These are phyloP conservation scores for Tribonema minus DNA, from an alignment of 108 stramenopile genomes.

Conservation along the genomic window DNA sequence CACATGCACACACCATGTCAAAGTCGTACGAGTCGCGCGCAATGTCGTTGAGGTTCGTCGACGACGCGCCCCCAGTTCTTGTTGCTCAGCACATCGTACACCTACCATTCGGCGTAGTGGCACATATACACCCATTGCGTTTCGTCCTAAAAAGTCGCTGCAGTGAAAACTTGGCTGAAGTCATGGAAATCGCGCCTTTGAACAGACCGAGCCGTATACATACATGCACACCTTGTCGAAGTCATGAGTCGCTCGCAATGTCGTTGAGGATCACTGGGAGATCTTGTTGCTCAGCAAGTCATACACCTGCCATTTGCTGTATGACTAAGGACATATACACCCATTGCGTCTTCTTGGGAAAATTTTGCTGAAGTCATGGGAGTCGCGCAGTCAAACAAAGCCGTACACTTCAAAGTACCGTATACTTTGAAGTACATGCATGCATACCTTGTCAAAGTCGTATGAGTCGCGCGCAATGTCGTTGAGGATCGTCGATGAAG, in stretches of 20 bases:
- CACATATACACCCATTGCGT: no score
- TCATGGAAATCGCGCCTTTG: no score
- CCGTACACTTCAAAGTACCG: no score
- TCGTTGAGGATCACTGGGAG: slow-evolving; percentile 87
- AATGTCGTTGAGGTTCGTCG: slow-evolving; percentile 89
- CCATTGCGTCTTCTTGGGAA: no score
- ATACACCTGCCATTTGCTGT: slow-evolving; percentile 86
- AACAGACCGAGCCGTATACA: no score
- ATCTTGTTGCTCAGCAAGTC: slow-evolving; percentile 95
- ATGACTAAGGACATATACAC: no score
- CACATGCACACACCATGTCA: not conserved
- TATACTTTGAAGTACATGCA: no score
- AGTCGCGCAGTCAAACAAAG: no score
- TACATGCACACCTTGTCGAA: slow-evolving; percentile 38
- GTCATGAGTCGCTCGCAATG: slow-evolving; percentile 87
- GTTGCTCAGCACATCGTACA: slow-evolving; percentile 92
- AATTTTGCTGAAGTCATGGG: no score
- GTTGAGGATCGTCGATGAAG: slow-evolving; percentile 87
- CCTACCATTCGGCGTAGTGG: slow-evolving; percentile 86
- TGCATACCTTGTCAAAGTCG: slow-evolving; percentile 57
- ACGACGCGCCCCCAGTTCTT: slow-evolving; percentile 97
- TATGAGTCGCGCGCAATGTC: slow-evolving; percentile 87
- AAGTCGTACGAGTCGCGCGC: slow-evolving; percentile 85
- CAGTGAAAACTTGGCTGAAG: no score
- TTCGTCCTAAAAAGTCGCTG: no score